A percentile compares a stretch with the other conserved stretches of the same genome.
These are phyloP conservation scores for Berkeleyomyces basicola DNA, from an alignment of 2,329 filamentous ascomycete genomes.

Conservation along the genomic window DNA sequence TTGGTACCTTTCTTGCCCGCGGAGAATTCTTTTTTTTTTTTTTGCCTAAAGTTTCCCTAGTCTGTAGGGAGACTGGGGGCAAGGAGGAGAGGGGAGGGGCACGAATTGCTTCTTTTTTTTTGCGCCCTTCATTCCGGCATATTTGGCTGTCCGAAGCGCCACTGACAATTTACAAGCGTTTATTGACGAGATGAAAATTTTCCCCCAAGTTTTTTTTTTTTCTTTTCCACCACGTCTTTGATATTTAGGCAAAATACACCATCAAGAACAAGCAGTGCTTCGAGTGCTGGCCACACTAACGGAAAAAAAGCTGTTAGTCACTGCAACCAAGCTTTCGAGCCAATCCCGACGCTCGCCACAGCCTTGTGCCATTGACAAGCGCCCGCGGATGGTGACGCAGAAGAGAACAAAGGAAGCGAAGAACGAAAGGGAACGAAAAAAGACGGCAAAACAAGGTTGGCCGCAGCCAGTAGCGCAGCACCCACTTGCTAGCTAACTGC, in stretches of 20 bases:
- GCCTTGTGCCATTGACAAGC: not conserved
- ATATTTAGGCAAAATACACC: not conserved
- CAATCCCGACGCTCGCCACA: not conserved
- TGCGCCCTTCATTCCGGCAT: too few species aligned
- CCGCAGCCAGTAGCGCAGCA: too few species aligned
- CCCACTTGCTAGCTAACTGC: too few species aligned
- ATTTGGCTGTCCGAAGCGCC: too few species aligned
- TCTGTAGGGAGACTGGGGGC: too few species aligned
- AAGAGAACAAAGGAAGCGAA: not conserved
- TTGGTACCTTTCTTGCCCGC: not conserved
- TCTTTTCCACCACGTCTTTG: not conserved
- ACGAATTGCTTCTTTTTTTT: too few species aligned
- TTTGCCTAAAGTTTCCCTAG: not conserved
- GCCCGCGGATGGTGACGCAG: not conserved
- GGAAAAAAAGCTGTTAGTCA: not conserved
- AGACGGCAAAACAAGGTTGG: too few species aligned
- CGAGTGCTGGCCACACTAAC: not conserved
- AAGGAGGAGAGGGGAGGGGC: not conserved
- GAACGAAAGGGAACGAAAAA: not conserved
- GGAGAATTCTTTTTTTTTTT: not conserved
- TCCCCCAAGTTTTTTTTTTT: not conserved
- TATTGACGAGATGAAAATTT: not conserved
- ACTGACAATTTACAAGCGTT: too few species aligned
- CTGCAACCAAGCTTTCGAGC: not conserved
- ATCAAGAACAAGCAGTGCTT: not conserved